A percentile compares a stretch with the other conserved stretches of the same genome.
Evolutionary conservation across 2,329 filamentous ascomycete species (phyloP).

Genomic region (Ophiostoma angusticollis): DNA sequence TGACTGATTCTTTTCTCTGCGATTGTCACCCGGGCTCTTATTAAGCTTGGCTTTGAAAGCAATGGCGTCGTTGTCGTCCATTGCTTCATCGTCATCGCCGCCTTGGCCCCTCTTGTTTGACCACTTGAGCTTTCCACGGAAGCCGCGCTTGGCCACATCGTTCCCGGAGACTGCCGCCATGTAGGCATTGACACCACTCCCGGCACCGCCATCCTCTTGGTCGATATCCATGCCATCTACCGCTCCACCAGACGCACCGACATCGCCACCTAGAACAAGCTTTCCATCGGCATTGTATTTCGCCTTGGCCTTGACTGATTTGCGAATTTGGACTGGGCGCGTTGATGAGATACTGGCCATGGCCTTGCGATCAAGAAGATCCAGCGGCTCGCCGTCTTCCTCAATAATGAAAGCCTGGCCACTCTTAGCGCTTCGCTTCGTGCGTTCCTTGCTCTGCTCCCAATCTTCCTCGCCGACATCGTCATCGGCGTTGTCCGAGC

Average conservation of each 20-base stretch:
- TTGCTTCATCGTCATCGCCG: slow-evolving; percentile 35
- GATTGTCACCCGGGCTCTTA: slow-evolving; percentile 15
- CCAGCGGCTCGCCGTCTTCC: slow-evolving; percentile 86
- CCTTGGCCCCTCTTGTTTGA: slow-evolving; percentile 45
- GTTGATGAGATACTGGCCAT: slow-evolving; percentile 89
- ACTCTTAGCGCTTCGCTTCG: slow-evolving; percentile 41
- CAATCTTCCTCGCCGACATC: not conserved
- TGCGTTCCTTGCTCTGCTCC: slow-evolving; percentile 18
- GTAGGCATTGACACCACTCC: slow-evolving; percentile 53
- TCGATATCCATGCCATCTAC: slow-evolving; percentile 52
- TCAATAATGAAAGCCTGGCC: slow-evolving; percentile 80
- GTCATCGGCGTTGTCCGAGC: slow-evolving; percentile 32
- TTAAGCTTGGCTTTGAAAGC: slow-evolving; percentile 24
- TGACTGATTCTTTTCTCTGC: slow-evolving; percentile 18
- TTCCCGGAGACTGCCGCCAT: slow-evolving; percentile 56
- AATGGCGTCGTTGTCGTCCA: slow-evolving; percentile 38
- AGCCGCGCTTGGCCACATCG: slow-evolving; percentile 50
- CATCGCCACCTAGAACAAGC: slow-evolving; percentile 50
- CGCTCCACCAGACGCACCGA: slow-evolving; percentile 35
- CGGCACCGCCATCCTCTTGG: slow-evolving; percentile 23
- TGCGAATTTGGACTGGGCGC: slow-evolving; percentile 56
- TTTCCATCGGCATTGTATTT: slow-evolving; percentile 68
- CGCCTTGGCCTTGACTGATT: slow-evolving; percentile 48
- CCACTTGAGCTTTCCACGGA: slow-evolving; percentile 58
- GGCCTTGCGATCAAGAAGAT: slow-evolving; percentile 78